Conservation (phyloP, 129 eudicot species). For the Ambrosia trifida region DNA sequence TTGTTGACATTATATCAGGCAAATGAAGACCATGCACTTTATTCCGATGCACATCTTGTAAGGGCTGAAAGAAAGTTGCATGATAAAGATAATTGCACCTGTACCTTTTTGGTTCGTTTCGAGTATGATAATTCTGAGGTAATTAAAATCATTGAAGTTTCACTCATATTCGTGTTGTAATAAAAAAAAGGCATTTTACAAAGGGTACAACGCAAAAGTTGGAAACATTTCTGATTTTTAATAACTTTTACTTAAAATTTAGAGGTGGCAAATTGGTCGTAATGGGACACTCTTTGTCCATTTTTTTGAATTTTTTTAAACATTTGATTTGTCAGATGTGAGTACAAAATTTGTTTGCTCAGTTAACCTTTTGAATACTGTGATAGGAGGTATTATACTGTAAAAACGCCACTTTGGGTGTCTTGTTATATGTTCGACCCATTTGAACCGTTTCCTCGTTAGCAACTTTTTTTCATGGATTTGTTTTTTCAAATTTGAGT, state of each 20-base stretch:
- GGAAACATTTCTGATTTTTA: neutral
- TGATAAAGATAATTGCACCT: conserved; percentile 51
- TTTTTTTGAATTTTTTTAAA: neutral
- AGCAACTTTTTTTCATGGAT: neutral
- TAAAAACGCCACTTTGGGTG: neutral
- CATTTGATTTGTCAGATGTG: neutral
- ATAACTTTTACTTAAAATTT: neutral
- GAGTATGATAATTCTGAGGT: conserved; percentile 69
- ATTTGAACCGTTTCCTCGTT: neutral
- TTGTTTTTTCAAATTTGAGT: neutral
- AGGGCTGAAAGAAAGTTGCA: conserved; percentile 54
- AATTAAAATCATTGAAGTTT: neutral
- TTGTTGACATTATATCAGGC: conserved; percentile 48
- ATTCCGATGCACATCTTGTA: conserved; percentile 63
- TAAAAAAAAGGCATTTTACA: neutral
- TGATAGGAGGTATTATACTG: neutral
- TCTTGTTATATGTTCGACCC: neutral
- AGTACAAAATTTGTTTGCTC: neutral
- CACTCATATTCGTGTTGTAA: neutral
- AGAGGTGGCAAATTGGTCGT: neutral
- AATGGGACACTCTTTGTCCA: neutral
- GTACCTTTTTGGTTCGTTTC: conserved; percentile 64
- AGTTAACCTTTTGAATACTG: neutral
- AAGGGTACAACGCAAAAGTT: neutral
- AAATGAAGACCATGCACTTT: conserved; percentile 68